Conservation (phyloP, 129 eudicot species). For the Apium graveolens region DNA sequence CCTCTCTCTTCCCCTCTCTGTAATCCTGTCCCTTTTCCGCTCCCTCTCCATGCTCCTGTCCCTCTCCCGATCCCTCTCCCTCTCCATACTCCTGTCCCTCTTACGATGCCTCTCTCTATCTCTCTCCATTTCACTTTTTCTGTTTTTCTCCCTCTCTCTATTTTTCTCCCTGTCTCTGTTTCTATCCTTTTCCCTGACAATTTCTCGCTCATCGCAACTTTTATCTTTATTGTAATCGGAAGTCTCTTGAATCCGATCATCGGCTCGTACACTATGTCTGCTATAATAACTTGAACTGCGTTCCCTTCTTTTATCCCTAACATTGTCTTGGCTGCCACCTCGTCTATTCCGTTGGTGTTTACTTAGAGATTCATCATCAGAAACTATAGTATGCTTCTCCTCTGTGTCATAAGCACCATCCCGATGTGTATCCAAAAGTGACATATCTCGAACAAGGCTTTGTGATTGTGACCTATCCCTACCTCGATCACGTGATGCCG, state of each 20-base stretch:
- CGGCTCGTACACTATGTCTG: constrained; percentile 20
- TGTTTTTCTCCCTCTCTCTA: background rate
- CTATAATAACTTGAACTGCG: constrained; percentile 22
- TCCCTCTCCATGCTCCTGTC: background rate
- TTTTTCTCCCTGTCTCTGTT: background rate
- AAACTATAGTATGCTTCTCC: constrained; percentile 8
- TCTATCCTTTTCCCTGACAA: constrained; percentile 20
- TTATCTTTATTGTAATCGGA: background rate
- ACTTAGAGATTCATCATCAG: constrained; percentile 19
- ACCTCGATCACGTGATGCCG: constrained; percentile 25
- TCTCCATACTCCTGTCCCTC: background rate
- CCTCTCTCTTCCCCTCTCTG: background rate
- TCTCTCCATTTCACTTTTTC: background rate
- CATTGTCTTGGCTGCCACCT: constrained; percentile 19
- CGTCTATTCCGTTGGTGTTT: constrained; percentile 10
- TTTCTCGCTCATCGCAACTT: constrained; percentile 19
- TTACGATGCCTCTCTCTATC: background rate
- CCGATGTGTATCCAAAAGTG: background rate
- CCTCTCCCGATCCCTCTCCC: background rate
- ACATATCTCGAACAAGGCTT: constrained; percentile 23
- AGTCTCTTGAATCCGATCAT: background rate
- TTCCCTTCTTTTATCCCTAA: constrained; percentile 33
- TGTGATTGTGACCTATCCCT: constrained; percentile 32
- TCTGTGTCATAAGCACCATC: constrained; percentile 12
- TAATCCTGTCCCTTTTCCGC: background rate